Conservation (phyloP, 2,329 filamentous ascomycete genomes). For the Neonectria magnoliae region DNA sequence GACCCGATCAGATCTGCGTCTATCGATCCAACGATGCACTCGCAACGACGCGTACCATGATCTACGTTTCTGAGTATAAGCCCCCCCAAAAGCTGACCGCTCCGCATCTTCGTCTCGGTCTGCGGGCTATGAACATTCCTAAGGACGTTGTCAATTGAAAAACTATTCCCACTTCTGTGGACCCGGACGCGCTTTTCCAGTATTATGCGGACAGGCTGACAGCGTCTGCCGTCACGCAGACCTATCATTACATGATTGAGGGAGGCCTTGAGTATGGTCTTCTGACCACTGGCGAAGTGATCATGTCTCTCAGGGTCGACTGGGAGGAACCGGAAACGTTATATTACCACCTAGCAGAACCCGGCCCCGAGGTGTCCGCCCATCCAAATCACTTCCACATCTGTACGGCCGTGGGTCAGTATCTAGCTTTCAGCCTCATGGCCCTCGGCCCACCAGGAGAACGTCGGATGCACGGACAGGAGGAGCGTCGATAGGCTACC, state of each 20-base stretch:
- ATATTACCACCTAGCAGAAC: conserved; percentile 18
- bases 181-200: conserved; percentile 46
- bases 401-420: conserved; percentile 16
- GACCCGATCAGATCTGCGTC: conserved; percentile 47
- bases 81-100: conserved; percentile 57
- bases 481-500: conserved; percentile 15
- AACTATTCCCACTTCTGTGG: conserved; percentile 33
- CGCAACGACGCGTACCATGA: conserved; percentile 29
- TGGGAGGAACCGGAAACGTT: conserved; percentile 15
- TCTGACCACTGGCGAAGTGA: conserved; percentile 37
- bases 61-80: conserved; percentile 57
- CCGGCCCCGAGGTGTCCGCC: neutral
- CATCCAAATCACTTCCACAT: conserved; percentile 2
- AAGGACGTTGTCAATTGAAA: neutral
- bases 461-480: conserved; percentile 3
- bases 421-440: conserved; percentile 20
- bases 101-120: too few relatives aligned
- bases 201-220: conserved; percentile 51
- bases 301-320: conserved; percentile 21
- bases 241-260: conserved; percentile 62
- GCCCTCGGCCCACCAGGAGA: conserved; percentile 13
- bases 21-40: conserved; percentile 22
- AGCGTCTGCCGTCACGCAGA: conserved; percentile 56
- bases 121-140: too few relatives aligned
- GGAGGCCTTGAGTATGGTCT: conserved; percentile 55